Evolutionary conservation across 257 asterid species (phyloP).

Genomic region (Solanum boliviense): DNA sequence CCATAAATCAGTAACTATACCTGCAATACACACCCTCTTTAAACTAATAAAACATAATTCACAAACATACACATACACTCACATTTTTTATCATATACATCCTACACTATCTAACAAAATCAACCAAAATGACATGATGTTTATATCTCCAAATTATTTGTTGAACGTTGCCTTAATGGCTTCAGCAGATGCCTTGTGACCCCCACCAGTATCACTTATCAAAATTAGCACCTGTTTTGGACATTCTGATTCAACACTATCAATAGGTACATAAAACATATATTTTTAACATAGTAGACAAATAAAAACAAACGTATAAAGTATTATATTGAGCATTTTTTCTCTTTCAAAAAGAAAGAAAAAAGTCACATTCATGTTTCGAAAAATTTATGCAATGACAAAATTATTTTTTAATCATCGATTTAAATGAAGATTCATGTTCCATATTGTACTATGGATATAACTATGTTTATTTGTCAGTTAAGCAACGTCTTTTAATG

Average conservation of each 20-base stretch:
- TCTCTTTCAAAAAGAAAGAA: neutral
- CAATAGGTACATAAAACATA: neutral
- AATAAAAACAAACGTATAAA: too few species aligned
- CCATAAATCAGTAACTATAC: conserved; percentile 88
- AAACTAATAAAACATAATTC: neutral
- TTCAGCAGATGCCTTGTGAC: conserved; percentile 97
- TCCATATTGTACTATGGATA: neutral
- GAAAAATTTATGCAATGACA: neutral
- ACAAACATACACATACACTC: neutral
- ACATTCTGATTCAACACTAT: conserved; percentile 21
- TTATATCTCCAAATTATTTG: conserved; percentile 70
- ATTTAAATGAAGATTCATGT: too few species aligned
- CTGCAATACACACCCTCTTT: conserved; percentile 30
- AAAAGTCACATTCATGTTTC: neutral
- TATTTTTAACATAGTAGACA: too few species aligned
- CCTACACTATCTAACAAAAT: neutral
- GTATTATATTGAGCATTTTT: too few species aligned
- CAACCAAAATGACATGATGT: conserved; percentile 43
- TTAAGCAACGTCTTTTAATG: neutral
- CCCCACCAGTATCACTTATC: conserved; percentile 99
- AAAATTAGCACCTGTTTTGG: conserved; percentile 75
- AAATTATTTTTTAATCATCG: too few species aligned
- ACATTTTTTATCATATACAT: neutral
- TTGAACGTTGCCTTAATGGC: conserved; percentile 77
- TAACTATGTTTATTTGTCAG: neutral